These are phyloP conservation scores for Leishmania arabica DNA, from an alignment of 208 protist species.

Conservation along the genomic window DNA sequence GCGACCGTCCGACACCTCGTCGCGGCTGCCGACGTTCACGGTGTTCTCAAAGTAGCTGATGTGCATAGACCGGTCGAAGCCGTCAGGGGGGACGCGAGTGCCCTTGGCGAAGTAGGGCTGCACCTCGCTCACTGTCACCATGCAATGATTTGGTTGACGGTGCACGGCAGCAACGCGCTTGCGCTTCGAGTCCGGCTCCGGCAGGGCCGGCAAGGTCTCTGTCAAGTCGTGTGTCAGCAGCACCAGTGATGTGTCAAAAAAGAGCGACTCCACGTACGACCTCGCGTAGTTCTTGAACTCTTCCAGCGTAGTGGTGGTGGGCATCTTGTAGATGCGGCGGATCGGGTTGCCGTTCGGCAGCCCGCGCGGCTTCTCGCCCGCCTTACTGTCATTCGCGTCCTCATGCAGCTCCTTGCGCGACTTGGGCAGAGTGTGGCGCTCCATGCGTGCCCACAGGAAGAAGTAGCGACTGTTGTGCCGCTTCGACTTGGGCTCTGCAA, in stretches of 20 bases:
- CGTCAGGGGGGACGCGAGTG: conserved; percentile 44
- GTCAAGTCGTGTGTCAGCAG: conserved; percentile 65
- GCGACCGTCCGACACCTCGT: conserved; percentile 21
- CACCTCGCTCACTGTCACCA: conserved; percentile 80
- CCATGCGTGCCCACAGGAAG: conserved; percentile 85
- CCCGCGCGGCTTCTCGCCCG: conserved; percentile 55
- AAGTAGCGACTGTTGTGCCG: conserved; percentile 73
- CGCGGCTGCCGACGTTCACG: conserved; percentile 34
- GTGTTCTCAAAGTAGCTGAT: conserved; percentile 70
- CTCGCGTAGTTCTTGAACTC: conserved; percentile 71
- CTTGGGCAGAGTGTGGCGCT: conserved; percentile 44
- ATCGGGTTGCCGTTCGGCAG: conserved; percentile 59
- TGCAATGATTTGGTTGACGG: conserved; percentile 71
- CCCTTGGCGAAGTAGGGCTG: conserved; percentile 70
- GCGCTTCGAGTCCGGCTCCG: conserved; percentile 66
- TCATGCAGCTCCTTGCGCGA: conserved; percentile 39
- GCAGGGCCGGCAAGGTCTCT: conserved; percentile 65
- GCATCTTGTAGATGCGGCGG: conserved; percentile 88
- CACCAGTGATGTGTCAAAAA: conserved; percentile 63
- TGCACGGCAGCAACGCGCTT: conserved; percentile 62
- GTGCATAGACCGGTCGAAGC: conserved; percentile 72
- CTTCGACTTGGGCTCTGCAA: conserved; percentile 50
- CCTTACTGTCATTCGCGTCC: conserved; percentile 40
- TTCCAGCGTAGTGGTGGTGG: conserved; percentile 38
- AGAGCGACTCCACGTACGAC: conserved; percentile 64